A percentile compares a stretch with the other conserved stretches of the same genome.
These are phyloP conservation scores for Rhodomyrtus psidioides DNA, from an alignment of 441 rosid species.

Conservation along the genomic window DNA sequence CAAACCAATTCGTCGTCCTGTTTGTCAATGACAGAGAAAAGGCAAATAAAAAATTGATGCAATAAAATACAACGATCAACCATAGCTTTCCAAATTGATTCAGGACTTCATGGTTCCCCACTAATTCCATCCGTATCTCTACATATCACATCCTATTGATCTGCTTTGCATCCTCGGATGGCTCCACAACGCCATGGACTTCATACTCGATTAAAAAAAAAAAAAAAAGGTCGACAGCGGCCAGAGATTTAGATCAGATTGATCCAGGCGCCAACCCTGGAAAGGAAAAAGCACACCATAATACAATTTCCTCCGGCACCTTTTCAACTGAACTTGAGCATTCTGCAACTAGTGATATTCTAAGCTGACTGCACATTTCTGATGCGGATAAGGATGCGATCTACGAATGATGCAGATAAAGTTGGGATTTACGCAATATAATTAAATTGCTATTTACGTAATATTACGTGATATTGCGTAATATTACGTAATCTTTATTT, in stretches of 20 bases:
- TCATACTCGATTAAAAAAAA: background rate
- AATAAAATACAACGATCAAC: background rate
- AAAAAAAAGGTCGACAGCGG: background rate
- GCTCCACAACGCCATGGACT: background rate
- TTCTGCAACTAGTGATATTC: background rate
- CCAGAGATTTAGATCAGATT: background rate
- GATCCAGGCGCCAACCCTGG: background rate
- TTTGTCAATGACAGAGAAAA: background rate
- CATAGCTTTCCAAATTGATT: background rate
- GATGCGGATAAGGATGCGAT: no score
- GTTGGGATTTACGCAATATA: no score
- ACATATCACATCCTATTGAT: background rate
- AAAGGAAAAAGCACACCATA: background rate
- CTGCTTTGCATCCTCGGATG: background rate
- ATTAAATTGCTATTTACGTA: no score
- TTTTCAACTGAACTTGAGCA: background rate
- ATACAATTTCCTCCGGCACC: background rate
- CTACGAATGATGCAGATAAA: no score
- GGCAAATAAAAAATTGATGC: background rate
- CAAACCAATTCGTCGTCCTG: background rate
- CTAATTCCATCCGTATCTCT: background rate
- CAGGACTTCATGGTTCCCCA: background rate
- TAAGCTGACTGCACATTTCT: constrained; percentile 36
- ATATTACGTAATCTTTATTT: no score
- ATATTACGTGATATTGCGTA: no score